Conservation (phyloP, 345 rosid species). For the Psidium friedrichsthalianum region DNA sequence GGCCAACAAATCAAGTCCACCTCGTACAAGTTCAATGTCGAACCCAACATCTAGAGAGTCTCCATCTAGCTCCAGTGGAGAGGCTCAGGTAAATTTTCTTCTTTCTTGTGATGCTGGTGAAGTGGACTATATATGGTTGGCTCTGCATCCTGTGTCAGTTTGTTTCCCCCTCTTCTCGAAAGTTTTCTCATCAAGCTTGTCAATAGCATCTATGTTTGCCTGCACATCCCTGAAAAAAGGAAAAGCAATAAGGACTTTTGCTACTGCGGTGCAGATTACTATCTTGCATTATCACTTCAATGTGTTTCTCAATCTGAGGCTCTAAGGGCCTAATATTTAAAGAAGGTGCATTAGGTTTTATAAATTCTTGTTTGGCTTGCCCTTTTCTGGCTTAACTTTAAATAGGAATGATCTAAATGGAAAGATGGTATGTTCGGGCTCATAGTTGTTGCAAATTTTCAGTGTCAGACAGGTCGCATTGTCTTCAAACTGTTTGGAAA, state of each 20-base stretch:
- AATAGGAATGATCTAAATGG: background rate
- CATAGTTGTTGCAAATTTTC: background rate
- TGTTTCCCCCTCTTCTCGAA: background rate
- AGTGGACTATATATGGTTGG: background rate
- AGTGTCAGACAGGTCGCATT: conserved; percentile 3
- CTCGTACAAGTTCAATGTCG: conserved; percentile 31
- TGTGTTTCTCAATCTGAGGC: background rate
- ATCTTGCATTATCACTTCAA: background rate
- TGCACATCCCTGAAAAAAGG: background rate
- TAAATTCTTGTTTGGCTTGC: background rate
- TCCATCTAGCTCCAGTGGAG: conserved; percentile 57
- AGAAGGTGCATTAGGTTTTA: background rate
- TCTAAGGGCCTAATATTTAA: background rate
- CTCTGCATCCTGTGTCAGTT: background rate
- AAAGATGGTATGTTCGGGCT: background rate
- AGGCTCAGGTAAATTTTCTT: conserved; percentile 35
- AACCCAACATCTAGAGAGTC: conserved; percentile 49
- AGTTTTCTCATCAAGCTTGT: background rate
- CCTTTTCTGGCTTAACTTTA: background rate
- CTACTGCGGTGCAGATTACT: background rate
- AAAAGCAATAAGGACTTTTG: background rate
- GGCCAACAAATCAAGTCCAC: conserved; percentile 37
- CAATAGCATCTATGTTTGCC: background rate
- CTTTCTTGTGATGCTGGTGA: background rate
- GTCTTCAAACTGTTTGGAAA: conserved; percentile 6